Conservation (phyloP, 139 green algal genomes). For the Chlamydomonas sphaeroides region DNA sequence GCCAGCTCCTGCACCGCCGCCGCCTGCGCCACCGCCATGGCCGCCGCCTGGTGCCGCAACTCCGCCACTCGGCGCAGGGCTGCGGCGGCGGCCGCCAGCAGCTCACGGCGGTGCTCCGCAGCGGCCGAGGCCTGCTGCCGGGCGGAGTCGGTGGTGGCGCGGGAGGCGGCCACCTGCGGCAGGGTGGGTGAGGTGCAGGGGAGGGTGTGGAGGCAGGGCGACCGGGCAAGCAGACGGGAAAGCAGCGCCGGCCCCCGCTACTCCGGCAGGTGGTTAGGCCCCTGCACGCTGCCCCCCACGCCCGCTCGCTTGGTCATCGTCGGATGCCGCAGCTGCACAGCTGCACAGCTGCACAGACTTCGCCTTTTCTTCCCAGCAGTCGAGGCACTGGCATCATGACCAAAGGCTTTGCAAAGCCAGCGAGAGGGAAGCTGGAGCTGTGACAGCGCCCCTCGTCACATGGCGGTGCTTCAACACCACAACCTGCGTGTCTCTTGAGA, state of each 20-base stretch:
- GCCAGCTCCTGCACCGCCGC: slow-evolving; percentile 26
- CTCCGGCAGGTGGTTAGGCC: background rate
- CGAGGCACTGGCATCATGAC: too few relatives aligned
- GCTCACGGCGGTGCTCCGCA: slow-evolving; percentile 13
- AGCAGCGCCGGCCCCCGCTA: too few relatives aligned
- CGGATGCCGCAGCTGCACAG: too few relatives aligned
- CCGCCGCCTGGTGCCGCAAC: background rate
- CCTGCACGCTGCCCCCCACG: background rate
- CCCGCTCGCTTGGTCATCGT: too few relatives aligned
- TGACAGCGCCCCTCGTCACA: background rate
- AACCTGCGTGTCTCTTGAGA: background rate
- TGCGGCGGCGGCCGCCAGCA: slow-evolving; percentile 12
- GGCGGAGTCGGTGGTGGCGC: slow-evolving; percentile 6
- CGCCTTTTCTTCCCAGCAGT: too few relatives aligned
- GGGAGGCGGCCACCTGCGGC: slow-evolving; percentile 4
- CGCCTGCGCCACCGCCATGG: background rate
- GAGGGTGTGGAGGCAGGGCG: background rate
- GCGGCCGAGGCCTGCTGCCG: slow-evolving; percentile 37
- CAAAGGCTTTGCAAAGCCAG: too few relatives aligned
- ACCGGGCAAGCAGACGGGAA: background rate
- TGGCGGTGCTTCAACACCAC: background rate
- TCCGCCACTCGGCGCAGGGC: background rate
- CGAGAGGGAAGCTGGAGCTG: too few relatives aligned
- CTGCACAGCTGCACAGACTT: too few relatives aligned
- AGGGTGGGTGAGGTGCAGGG: background rate